Percentiles rank a stretch among this genome's conserved stretches.
Conservation (phyloP, 1,284 basidiomycete genomes). For the Hypsizygus ulmarius region DNA sequence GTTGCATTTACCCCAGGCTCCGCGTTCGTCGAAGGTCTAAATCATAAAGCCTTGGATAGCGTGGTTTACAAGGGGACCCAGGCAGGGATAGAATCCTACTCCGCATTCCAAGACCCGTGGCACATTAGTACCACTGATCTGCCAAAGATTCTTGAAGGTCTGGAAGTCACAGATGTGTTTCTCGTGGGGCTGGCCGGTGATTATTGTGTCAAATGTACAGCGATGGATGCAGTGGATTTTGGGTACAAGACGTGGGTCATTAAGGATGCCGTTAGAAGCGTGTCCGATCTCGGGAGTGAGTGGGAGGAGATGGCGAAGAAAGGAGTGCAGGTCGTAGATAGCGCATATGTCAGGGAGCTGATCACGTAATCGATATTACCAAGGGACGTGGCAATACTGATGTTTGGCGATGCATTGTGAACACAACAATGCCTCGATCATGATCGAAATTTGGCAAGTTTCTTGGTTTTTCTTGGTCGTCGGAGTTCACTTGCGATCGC, state of each 20-base stretch:
- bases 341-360: constrained; percentile 24
- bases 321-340: constrained; percentile 32
- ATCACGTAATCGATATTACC: background rate
- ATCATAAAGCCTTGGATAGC: constrained; percentile 33
- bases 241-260: constrained; percentile 47
- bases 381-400: background rate
- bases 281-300: constrained; percentile 29
- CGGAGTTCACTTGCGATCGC: too few species aligned
- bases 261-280: constrained; percentile 42
- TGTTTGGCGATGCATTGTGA: too few species aligned
- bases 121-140: constrained; percentile 36
- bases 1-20: constrained; percentile 42
- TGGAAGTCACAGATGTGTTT: constrained; percentile 44
- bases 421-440: too few species aligned
- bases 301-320: constrained; percentile 36
- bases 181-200: constrained; percentile 51
- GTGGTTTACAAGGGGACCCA: constrained; percentile 47
- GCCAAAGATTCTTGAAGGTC: constrained; percentile 31
- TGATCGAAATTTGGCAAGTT: too few species aligned
- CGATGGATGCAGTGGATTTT: constrained; percentile 41
- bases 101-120: constrained; percentile 52
- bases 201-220: constrained; percentile 51
- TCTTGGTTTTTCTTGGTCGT: too few species aligned
- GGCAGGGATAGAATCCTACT: constrained; percentile 47
- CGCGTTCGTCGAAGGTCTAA: constrained; percentile 41